Conservation (phyloP, 768 basidiomycete species). For the Solioccasus polychromus region DNA sequence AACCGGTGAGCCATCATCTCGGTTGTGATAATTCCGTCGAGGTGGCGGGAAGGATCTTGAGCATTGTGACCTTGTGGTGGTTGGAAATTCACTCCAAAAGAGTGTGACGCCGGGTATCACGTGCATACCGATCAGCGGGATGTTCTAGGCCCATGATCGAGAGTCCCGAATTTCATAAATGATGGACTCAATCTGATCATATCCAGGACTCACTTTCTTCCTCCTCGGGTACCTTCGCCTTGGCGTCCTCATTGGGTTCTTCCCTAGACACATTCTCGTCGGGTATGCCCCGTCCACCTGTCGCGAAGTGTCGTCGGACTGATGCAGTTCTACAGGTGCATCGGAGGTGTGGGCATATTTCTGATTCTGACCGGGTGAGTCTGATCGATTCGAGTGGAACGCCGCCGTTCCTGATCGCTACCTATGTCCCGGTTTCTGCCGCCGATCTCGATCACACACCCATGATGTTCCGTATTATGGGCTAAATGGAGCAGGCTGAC, state of each 20-base stretch:
- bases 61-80: neutral
- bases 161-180: slow-evolving; percentile 17
- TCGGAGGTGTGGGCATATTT: slow-evolving; percentile 95
- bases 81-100: neutral
- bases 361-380: slow-evolving; percentile 82
- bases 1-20: slow-evolving; percentile 56
- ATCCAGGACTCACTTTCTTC: slow-evolving; percentile 63
- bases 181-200: slow-evolving; percentile 7
- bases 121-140: slow-evolving; percentile 1
- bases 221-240: slow-evolving; percentile 81
- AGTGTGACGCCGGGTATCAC: neutral
- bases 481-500: slow-evolving; percentile 56
- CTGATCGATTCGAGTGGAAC: neutral
- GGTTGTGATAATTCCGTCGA: neutral
- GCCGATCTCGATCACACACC: no score
- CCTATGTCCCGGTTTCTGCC: neutral
- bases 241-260: slow-evolving; percentile 88
- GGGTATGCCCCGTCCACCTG: slow-evolving; percentile 50
- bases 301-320: neutral
- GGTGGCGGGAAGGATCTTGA: neutral
- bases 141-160: neutral
- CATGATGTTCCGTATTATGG: neutral
- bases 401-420: slow-evolving; percentile 1
- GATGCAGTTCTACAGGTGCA: slow-evolving; percentile 48
- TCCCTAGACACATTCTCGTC: slow-evolving; percentile 95